A percentile compares a stretch with the other conserved stretches of the same genome.
phyloP scores from a whole-genome alignment of 2,329 filamentous ascomycete genomes.

The Boeremia exigua region DNA sequence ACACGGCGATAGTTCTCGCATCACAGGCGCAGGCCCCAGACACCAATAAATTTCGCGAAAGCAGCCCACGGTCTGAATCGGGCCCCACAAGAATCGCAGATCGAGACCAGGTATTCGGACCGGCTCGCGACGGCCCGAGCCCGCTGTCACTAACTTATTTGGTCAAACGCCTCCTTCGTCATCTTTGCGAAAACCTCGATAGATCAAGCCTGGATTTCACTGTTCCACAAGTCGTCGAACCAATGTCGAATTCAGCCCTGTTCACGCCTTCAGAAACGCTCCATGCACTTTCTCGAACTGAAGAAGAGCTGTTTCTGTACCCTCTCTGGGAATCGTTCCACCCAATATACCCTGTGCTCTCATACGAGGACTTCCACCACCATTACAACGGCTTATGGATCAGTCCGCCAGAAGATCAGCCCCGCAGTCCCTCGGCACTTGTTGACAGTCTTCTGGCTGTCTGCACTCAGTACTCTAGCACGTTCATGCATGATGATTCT shows the following conservation, averaged over 20 bases:
- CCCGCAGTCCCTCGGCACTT: slow-evolving; percentile 3
- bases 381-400: slow-evolving; percentile 7
- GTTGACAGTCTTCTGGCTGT: slow-evolving; percentile 8
- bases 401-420: neutral
- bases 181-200: slow-evolving; percentile 2
- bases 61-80: neutral
- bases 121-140: slow-evolving; percentile 1
- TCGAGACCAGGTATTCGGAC: neutral
- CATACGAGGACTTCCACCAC: slow-evolving; percentile 7
- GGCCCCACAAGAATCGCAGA: neutral
- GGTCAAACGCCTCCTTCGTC: slow-evolving; percentile 4
- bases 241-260: neutral
- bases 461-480: slow-evolving; percentile 7
- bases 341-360: slow-evolving; percentile 11
- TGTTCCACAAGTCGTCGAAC: slow-evolving; percentile 6
- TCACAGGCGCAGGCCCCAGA: neutral
- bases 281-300: slow-evolving; percentile 3
- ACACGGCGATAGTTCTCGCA: neutral
- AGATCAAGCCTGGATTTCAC: slow-evolving; percentile 5
- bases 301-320: slow-evolving; percentile 10
- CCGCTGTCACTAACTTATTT: slow-evolving; percentile 7
- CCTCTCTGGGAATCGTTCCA: slow-evolving; percentile 10
- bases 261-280: neutral
- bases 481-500: slow-evolving; percentile 4
- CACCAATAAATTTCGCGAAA: neutral